A percentile compares a stretch with the other conserved stretches of the same genome.
These are phyloP conservation scores for Diaporthe ampelina DNA, from an alignment of 2,329 filamentous ascomycete species.

Conservation along the genomic window DNA sequence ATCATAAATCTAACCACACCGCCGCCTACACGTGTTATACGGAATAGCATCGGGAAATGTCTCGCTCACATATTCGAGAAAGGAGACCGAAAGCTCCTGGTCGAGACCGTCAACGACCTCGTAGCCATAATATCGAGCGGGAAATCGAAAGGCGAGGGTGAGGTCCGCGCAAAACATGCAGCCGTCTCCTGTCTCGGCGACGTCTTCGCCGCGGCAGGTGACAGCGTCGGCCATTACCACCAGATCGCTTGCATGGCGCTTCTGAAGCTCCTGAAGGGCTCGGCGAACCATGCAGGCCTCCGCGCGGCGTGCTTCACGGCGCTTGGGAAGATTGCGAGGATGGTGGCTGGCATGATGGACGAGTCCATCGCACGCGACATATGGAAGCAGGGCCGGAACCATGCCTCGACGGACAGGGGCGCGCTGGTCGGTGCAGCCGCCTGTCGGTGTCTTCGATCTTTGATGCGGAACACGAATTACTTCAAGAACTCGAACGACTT, in stretches of 20 bases:
- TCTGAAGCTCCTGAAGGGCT: slow-evolving; percentile 83
- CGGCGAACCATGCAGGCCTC: slow-evolving; percentile 84
- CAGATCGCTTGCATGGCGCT: slow-evolving; percentile 79
- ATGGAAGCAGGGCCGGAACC: slow-evolving; percentile 90
- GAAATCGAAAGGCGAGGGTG: slow-evolving; percentile 82
- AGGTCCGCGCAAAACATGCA: slow-evolving; percentile 85
- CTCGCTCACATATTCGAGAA: slow-evolving; percentile 86
- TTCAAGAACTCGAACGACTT: slow-evolving; percentile 93
- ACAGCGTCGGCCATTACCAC: slow-evolving; percentile 89
- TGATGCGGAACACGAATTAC: slow-evolving; percentile 80
- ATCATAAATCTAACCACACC: slow-evolving; percentile 87
- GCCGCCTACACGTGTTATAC: slow-evolving; percentile 86
- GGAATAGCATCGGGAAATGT: slow-evolving; percentile 89
- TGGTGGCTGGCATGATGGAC: slow-evolving; percentile 83
- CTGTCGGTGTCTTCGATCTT: slow-evolving; percentile 81
- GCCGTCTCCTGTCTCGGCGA: slow-evolving; percentile 89
- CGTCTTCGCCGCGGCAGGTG: slow-evolving; percentile 91
- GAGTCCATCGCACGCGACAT: slow-evolving; percentile 89
- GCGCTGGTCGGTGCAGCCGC: slow-evolving; percentile 83
- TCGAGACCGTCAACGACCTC: slow-evolving; percentile 94
- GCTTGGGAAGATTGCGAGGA: slow-evolving; percentile 80
- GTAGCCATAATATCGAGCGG: slow-evolving; percentile 78
- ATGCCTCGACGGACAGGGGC: slow-evolving; percentile 85
- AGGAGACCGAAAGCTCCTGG: slow-evolving; percentile 91
- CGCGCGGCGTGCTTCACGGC: slow-evolving; percentile 83